Base-by-base conservation (phyloP, 2,329 filamentous ascomycete species). In the Aspergillus flavus region DNA sequence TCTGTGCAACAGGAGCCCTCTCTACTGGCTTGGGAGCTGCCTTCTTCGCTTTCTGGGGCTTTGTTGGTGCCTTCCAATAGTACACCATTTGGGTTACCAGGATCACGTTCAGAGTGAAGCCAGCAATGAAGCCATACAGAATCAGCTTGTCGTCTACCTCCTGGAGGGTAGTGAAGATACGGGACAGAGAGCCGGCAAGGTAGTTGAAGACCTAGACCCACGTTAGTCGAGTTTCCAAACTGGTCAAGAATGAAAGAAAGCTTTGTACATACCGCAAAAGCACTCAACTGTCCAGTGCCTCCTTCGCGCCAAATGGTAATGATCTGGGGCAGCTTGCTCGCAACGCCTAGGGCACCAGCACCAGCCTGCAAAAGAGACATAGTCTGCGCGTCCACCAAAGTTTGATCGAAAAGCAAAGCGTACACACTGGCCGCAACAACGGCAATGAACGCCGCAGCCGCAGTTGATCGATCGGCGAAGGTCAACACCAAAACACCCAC, bases 121-220 rank as follows among this genome's bases (percentile, higher is more conserved):
- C 95, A 9, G 93, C 92, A 61, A 98, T 82, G 84, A 96, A 98
- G 57, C 94, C 91, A 81, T 96, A 98, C 30, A 99, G 86, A 72
- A 99, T 98, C 63, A 98, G 85, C 80, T 94, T 94, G 80, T 99
- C 95, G 77, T 96, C 91, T 64, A 99, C 95, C 83, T 99, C 95
- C 75, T 98, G 94, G 62, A 99, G 83, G 10, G 96, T 99, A 36
- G 95, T 99, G 80, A 97, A 99, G 82, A 99, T 96, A 76, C 95
- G 91, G 30, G 93, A 92, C 63, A 98, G 87, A 50, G 93, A 97
- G 45, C 96, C 95, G 71, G 89, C 85, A 73, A 99, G 92, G 81
- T 97, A 99, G 84, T 97, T 98, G 86, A 99, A 97, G 71, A 99
- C 93, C 94, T 97, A 72, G 1, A 23, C 11, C 16, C 1, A 45